Conservation (phyloP, 2,329 filamentous ascomycete species). For the Hypoxylon rubiginosum region DNA sequence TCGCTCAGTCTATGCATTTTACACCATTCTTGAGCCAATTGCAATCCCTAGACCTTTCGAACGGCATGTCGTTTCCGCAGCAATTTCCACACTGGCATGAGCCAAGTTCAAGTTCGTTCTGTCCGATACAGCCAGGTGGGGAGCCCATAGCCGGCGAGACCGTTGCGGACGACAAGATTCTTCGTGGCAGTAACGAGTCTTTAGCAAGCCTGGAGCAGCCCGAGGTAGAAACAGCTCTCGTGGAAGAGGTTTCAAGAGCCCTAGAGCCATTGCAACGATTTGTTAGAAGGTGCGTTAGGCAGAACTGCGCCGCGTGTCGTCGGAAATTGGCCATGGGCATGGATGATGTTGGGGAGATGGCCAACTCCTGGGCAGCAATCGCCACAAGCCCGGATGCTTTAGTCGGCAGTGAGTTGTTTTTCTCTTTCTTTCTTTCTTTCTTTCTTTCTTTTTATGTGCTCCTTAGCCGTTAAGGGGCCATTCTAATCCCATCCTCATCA, state of each 20-base stretch:
- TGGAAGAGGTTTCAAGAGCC: conserved; percentile 1
- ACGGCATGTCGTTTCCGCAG: neutral
- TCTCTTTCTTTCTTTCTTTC: neutral
- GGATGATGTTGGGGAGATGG: conserved; percentile 24
- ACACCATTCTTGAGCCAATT: too few species aligned
- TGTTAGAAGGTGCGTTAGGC: conserved; percentile 6
- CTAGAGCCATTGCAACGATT: conserved; percentile 23
- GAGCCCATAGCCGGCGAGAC: neutral
- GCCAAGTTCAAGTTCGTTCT: neutral
- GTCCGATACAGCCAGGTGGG: neutral
- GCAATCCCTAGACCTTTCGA: too few species aligned
- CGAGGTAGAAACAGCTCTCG: neutral
- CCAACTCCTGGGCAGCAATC: neutral
- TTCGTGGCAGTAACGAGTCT: conserved; percentile 1
- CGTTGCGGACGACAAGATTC: neutral
- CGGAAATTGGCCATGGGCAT: conserved; percentile 5
- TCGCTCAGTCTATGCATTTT: too few species aligned
- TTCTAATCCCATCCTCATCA: too few species aligned
- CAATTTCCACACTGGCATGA: neutral
- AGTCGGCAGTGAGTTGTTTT: neutral
- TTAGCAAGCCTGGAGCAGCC: conserved; percentile 12
- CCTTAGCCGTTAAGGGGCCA: too few species aligned
- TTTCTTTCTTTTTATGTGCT: too few species aligned
- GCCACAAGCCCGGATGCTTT: neutral
- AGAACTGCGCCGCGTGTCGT: conserved; percentile 26